Conservation (phyloP, 768 basidiomycete genomes). For the Podaxis mareebaensis region DNA sequence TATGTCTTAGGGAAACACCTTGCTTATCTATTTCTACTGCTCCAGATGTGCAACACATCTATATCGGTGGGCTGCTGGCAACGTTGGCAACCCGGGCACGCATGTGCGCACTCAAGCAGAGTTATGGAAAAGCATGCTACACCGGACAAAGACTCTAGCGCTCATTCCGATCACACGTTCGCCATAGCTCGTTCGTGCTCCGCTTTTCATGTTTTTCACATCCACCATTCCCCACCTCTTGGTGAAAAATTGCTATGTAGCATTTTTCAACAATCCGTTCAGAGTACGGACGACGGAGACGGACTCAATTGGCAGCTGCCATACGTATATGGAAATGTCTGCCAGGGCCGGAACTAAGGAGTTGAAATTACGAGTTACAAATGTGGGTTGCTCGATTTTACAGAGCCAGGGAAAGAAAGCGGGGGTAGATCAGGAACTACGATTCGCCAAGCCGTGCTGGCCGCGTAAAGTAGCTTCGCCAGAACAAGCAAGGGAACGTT, state of each 20-base stretch:
- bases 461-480: neutral
- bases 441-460: neutral
- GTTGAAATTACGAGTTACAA: neutral
- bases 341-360: constrained; percentile 6
- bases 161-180: constrained; percentile 9
- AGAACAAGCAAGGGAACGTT: neutral
- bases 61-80: neutral
- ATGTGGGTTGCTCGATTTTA: neutral
- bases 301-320: too few species aligned
- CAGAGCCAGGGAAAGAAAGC: neutral
- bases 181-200: constrained; percentile 4
- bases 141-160: neutral
- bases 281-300: neutral
- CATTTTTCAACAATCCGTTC: neutral
- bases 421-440: neutral
- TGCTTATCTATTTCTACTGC: neutral
- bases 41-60: neutral
- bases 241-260: neutral
- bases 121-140: neutral
- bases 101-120: constrained; percentile 11
- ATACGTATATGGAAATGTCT: neutral
- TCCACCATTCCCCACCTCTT: neutral
- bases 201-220: neutral
- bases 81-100: constrained; percentile 6
- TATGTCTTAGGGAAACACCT: neutral